Evolutionary conservation across 2,329 filamentous ascomycete species (phyloP).

Genomic region (Cryphonectria parasitica): DNA sequence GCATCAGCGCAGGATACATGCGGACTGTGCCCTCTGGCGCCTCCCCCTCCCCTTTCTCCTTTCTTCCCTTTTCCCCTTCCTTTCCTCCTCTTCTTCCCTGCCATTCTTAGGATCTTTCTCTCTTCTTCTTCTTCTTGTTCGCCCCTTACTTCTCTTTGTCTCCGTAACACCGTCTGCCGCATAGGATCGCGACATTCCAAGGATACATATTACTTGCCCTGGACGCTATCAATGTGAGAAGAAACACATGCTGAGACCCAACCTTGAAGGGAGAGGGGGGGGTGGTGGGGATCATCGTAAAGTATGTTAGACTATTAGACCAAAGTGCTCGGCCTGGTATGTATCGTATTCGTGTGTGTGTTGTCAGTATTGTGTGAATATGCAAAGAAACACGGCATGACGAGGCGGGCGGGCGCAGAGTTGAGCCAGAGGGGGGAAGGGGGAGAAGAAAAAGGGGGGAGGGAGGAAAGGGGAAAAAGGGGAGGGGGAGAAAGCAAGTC

Average conservation of each 20-base stretch:
- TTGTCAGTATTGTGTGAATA: not conserved
- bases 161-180: not conserved
- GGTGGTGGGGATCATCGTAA: not conserved
- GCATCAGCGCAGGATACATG: not conserved
- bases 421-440: slow-evolving; percentile 16
- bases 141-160: not conserved
- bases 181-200: not conserved
- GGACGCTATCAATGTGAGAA: slow-evolving; percentile 7
- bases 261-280: not conserved
- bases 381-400: not conserved
- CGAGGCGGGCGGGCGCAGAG: slow-evolving; percentile 20
- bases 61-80: no score
- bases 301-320: no score
- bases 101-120: no score
- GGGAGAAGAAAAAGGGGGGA: not conserved
- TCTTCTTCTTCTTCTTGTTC: not conserved
- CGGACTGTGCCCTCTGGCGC: not conserved
- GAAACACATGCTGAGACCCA: not conserved
- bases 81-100: not conserved
- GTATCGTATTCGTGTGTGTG: not conserved
- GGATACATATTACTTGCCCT: not conserved
- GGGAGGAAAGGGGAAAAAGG: not conserved
- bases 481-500: not conserved
- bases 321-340: no score
- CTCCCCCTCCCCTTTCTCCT: not conserved